phyloP scores from a whole-genome alignment of 1,284 basidiomycete genomes.

The Irpex rosettiformis region DNA sequence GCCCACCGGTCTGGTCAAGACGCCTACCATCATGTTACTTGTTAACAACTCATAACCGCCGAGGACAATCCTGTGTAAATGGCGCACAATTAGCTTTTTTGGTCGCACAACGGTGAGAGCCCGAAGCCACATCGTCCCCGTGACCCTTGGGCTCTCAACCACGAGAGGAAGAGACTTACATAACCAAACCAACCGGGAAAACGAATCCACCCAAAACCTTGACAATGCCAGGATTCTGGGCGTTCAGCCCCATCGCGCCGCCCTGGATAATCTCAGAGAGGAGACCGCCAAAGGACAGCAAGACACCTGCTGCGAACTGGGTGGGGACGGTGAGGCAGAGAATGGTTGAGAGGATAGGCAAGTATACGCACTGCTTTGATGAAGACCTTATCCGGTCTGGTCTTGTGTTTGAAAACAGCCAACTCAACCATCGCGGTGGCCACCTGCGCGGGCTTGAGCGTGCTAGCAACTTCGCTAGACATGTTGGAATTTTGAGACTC shows the following conservation, averaged over 20 bases:
- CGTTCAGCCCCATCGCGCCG: conserved; percentile 48
- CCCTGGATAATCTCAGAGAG: conserved; percentile 58
- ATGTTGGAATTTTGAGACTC: conserved; percentile 23
- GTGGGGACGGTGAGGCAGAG: not conserved
- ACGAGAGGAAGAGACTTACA: conserved; percentile 39
- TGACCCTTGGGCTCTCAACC: not conserved
- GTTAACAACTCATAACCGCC: conserved; percentile 69
- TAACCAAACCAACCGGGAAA: conserved; percentile 73
- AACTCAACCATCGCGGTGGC: conserved; percentile 53
- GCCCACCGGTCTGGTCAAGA: not conserved
- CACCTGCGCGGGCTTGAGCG: conserved; percentile 58
- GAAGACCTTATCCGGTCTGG: conserved; percentile 57
- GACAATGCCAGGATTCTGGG: conserved; percentile 61
- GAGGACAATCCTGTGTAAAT: conserved; percentile 60
- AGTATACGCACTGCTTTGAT: conserved; percentile 58
- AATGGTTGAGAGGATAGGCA: not conserved
- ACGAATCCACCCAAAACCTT: conserved; percentile 64
- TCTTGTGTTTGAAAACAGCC: conserved; percentile 59
- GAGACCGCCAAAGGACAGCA: conserved; percentile 72
- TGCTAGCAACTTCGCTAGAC: conserved; percentile 38
- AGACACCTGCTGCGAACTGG: conserved; percentile 63
- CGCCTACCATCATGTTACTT: conserved; percentile 69
- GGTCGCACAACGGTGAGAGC: not conserved
- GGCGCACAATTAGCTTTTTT: not conserved
- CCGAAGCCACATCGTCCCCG: not conserved